phyloP scores from a whole-genome alignment of 2,329 filamentous ascomycete genomes.

The Talaromyces marneffei region DNA sequence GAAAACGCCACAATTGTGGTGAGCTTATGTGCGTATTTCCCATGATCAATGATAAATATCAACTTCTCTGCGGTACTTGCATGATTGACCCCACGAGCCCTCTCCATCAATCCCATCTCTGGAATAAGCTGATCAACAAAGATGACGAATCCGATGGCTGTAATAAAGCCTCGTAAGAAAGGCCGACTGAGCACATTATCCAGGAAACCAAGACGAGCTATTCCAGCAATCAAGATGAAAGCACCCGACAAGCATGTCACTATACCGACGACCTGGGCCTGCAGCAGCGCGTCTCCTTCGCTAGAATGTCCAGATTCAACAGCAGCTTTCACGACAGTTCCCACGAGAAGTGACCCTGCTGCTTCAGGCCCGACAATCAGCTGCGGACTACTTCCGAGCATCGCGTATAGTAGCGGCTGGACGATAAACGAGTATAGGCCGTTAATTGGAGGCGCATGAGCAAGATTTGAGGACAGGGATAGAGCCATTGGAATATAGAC shows the following conservation, averaged over 20 bases:
- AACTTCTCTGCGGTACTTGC: conserved; percentile 84
- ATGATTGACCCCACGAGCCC: conserved; percentile 68
- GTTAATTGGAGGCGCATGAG: conserved; percentile 86
- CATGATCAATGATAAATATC: conserved; percentile 66
- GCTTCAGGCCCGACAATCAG: conserved; percentile 95
- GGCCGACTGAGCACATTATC: conserved; percentile 91
- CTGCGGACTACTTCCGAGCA: conserved; percentile 84
- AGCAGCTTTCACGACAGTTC: conserved; percentile 73
- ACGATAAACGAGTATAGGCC: conserved; percentile 92
- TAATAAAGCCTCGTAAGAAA: conserved; percentile 92
- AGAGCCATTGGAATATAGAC: conserved; percentile 98
- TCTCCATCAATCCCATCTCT: conserved; percentile 68
- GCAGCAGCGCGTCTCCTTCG: conserved; percentile 62
- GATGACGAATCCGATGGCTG: conserved; percentile 93
- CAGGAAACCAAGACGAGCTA: conserved; percentile 81
- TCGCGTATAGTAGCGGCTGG: conserved; percentile 82
- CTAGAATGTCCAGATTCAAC: conserved; percentile 62
- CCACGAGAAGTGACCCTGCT: conserved; percentile 82
- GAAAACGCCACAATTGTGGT: conserved; percentile 71
- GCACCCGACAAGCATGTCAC: conserved; percentile 82
- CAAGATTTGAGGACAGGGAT: conserved; percentile 85
- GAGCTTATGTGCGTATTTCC: conserved; percentile 61
- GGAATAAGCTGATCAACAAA: conserved; percentile 91
- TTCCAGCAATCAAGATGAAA: conserved; percentile 79
- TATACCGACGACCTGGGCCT: conserved; percentile 80